Evolutionary conservation across 768 basidiomycete genomes (phyloP), one percentile per base, ranked within the genome.

Genomic region (Auricularia sp.): DNA sequence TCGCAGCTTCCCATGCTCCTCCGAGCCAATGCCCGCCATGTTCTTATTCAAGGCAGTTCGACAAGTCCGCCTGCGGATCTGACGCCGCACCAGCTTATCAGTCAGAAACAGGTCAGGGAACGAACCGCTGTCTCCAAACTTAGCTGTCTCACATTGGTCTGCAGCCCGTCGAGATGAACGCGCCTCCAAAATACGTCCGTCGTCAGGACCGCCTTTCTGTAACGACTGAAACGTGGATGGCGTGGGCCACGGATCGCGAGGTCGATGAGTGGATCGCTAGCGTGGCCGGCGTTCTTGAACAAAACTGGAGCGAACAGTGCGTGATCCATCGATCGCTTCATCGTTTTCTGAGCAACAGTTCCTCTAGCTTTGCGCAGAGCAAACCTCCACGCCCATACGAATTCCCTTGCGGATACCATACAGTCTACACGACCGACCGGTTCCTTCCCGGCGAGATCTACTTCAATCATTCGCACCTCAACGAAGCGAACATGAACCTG

Each of bases 241-340:
- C 74, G 29, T 96, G 92, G 87, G 87, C 87, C 29, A 87, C 96
- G 75, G 74, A 75, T 29, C 81, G 83, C 51, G 93, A 98, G 71
- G 87, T 95, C 1, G 96, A 99, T 53, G 91, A 93, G 73, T 98
- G 96, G 93, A 83, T 92, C 65, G 93, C 95, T 73, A 87, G 86
- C 68, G 85, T 91, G 39, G 89, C 86, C 3, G 91, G 90, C 35
- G 87, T 96, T n/a, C 78, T 90, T 35, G 88, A 92, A 61, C 87
- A 87, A 67, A 87, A 87, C 10, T 95, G 91, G 88, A 92, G 92
- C 69, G 93, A 95, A 44, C 87, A 91, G 90, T 91, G 67, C 71
- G 87, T 70, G 16, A 42, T 6, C 36, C 64, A 54, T 65, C n/a
- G 70, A 91, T 89, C 68, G 78, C 76, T 61, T 88, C 86, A 56